Evolutionary conservation across 179 eudicot genomes (phyloP), one percentile per base, ranked within the genome.

Genomic region (Spinacia oleracea): DNA sequence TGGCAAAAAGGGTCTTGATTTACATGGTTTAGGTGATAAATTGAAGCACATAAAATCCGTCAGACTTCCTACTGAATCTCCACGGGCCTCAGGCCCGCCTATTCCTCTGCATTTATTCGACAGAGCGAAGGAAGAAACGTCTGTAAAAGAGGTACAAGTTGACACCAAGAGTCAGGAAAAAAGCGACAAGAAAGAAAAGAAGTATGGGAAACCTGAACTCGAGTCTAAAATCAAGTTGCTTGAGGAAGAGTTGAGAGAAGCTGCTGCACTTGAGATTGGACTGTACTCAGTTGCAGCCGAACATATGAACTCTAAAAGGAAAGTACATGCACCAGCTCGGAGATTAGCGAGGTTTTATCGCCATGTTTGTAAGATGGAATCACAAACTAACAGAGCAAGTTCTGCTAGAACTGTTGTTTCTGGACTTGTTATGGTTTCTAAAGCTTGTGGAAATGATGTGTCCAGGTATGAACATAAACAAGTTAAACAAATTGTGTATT

Each of bases 361-460:
- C 23, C 91, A 94, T 81, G 89, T 89, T 63, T 89, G 88, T 77
- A 85, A 75, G 78, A 81, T 83, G 20, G 89, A 85, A 73, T 86
- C 88, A 50, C 77, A 69, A 64, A 75, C 86, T 73, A 90, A 89
- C 83, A 87, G 88, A 66, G 93, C 94, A 70, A 92, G 86, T 83
- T 93, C 93, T 51, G 96, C 97, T 45, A 87, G 89, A 78, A 87
- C 87, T 64, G 85, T 88, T 21, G 83, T 87, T 23, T 92, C 97
- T 0, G 98, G 98, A 21, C 76, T 94, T 45, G 90, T 92, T 84
- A 84, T 90, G 89, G 91, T 91, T 81, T 84, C 96, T 69, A 94
- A 91, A 81, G 93, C 97, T 29, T 92, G 94, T 80, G 97, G 96
- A 70, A 92, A 88, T 84, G 98, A 94, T 83, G 96, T 92, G 77